These are phyloP conservation scores for Nigrospora oryzae DNA, from an alignment of 2,329 filamentous ascomycete genomes.

Conservation along the genomic window DNA sequence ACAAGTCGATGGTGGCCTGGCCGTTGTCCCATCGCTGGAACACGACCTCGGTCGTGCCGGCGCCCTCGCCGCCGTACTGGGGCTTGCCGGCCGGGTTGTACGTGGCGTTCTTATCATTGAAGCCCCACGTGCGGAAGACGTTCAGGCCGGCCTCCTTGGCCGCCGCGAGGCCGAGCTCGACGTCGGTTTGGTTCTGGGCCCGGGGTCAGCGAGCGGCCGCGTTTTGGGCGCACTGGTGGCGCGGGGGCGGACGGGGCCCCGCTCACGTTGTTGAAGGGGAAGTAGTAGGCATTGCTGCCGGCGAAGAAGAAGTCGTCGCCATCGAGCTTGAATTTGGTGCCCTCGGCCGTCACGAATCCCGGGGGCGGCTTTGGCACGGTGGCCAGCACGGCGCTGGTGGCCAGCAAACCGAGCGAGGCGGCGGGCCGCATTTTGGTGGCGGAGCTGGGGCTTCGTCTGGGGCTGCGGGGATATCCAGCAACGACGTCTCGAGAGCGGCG, in stretches of 20 bases:
- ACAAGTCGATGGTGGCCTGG: constrained; percentile 31
- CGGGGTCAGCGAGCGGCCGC: background rate
- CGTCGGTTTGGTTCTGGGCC: constrained; percentile 28
- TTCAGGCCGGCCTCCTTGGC: constrained; percentile 20
- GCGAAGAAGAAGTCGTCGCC: constrained; percentile 49
- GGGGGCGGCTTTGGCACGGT: constrained; percentile 4
- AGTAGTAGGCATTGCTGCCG: constrained; percentile 48
- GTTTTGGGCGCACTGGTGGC: background rate
- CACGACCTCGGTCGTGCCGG: constrained; percentile 32
- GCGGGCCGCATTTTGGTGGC: background rate
- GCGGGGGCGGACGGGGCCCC: background rate
- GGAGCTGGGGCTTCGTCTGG: too few species aligned
- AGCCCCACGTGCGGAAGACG: constrained; percentile 49
- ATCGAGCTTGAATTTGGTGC: constrained; percentile 41
- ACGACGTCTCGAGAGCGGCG: too few species aligned
- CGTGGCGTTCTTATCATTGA: constrained; percentile 47
- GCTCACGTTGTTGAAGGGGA: constrained; percentile 42
- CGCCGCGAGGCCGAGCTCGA: constrained; percentile 12
- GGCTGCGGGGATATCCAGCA: too few species aligned
- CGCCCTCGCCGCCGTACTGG: constrained; percentile 40
- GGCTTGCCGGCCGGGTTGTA: constrained; percentile 35
- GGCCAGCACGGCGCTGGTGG: background rate
- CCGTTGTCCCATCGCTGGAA: constrained; percentile 39
- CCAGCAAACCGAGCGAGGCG: background rate
- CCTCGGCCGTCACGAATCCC: constrained; percentile 41